These are phyloP conservation scores for Beta corolliflora DNA, from an alignment of 179 eudicot genomes.

Conservation along the genomic window DNA sequence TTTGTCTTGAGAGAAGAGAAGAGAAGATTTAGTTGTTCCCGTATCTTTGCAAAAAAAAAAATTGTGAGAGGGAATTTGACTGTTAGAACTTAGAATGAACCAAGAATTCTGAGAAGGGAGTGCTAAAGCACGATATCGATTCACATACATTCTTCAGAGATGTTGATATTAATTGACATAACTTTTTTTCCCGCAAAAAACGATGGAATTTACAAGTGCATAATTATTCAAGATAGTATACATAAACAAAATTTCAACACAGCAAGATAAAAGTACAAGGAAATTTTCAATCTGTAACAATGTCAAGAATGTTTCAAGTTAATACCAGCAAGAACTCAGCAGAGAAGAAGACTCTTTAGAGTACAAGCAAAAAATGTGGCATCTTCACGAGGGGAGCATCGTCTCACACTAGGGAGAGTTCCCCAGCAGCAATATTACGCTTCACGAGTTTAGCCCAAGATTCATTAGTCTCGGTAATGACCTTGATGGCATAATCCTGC, in stretches of 20 bases:
- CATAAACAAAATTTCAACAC: background rate
- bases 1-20: too few relatives aligned
- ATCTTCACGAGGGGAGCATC: background rate
- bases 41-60: too few relatives aligned
- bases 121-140: too few relatives aligned
- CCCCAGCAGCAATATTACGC: conserved; percentile 80
- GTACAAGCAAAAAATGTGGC: conserved; percentile 16
- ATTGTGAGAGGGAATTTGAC: too few relatives aligned
- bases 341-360: background rate
- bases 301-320: background rate
- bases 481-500: conserved; percentile 95
- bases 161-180: too few relatives aligned
- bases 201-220: conserved; percentile 8
- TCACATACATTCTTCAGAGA: too few relatives aligned
- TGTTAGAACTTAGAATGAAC: too few relatives aligned
- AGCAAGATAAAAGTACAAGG: conserved; percentile 9
- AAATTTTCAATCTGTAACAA: conserved; percentile 5
- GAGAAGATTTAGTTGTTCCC: too few relatives aligned
- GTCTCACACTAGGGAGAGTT: conserved; percentile 79
- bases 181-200: too few relatives aligned
- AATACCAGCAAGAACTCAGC: conserved; percentile 7
- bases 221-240: background rate
- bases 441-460: conserved; percentile 94
- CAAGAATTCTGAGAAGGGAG: too few relatives aligned
- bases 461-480: conserved; percentile 87